Evolutionary conservation across 352 stramenopile species (phyloP).

Genomic region (Pythium vanterpoolii): DNA sequence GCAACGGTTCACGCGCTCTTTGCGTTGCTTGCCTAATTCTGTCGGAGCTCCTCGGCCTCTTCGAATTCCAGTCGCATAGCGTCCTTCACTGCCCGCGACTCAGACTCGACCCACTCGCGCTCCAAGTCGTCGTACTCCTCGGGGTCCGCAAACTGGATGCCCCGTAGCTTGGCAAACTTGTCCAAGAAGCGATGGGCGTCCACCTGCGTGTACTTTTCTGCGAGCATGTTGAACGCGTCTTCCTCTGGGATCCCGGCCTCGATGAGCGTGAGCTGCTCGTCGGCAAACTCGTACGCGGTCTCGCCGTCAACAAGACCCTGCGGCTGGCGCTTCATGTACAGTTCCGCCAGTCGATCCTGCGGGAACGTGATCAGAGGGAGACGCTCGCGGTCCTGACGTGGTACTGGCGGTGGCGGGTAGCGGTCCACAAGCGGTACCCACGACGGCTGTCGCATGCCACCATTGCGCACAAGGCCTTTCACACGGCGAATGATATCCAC

Average conservation of each 20-base stretch:
- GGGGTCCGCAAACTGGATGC: constrained; percentile 72
- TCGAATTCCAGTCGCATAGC: constrained; percentile 84
- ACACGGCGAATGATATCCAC: constrained; percentile 80
- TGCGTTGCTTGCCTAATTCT: constrained; percentile 37
- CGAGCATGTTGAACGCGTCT: constrained; percentile 76
- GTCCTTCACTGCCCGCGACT: constrained; percentile 79
- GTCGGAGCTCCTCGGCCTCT: constrained; percentile 67
- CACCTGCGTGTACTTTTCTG: constrained; percentile 84
- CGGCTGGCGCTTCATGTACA: constrained; percentile 76
- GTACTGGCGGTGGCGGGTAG: constrained; percentile 69
- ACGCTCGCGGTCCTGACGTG: constrained; percentile 70
- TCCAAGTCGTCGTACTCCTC: constrained; percentile 82
- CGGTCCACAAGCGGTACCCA: constrained; percentile 78
- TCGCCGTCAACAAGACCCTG: constrained; percentile 67
- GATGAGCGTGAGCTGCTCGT: constrained; percentile 84
- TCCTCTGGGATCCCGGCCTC: constrained; percentile 77
- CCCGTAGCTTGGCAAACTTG: constrained; percentile 78
- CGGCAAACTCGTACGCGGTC: constrained; percentile 84
- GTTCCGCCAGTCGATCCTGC: constrained; percentile 76
- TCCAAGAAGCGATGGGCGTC: constrained; percentile 77
- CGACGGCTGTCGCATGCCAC: constrained; percentile 62
- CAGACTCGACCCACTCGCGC: constrained; percentile 74
- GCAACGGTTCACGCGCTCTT: not conserved
- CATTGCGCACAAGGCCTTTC: constrained; percentile 75
- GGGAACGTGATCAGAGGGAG: constrained; percentile 80